Percentiles rank a stretch among this genome's conserved stretches.
These are phyloP conservation scores for Albophoma yamanashiensis DNA, from an alignment of 2,329 filamentous ascomycete species.

Conservation along the genomic window DNA sequence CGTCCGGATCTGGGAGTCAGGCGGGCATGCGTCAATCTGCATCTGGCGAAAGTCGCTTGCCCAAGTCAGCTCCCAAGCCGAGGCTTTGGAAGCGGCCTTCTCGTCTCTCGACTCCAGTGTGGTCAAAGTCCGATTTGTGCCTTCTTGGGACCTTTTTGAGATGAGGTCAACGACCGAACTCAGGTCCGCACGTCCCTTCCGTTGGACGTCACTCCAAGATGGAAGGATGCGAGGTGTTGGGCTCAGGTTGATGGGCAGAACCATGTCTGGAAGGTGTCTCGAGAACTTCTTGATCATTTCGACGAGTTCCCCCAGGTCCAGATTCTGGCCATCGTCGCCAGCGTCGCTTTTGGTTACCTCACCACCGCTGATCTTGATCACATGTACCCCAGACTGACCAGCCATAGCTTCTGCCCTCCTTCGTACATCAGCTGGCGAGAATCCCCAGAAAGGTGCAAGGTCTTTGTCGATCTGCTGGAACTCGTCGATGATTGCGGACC, in stretches of 20 bases:
- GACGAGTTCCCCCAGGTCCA: constrained; percentile 33
- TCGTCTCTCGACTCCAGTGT: not conserved
- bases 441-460: constrained; percentile 66
- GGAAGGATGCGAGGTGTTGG: constrained; percentile 23
- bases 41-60: constrained; percentile 25
- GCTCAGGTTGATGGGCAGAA: constrained; percentile 71
- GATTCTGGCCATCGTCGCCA: constrained; percentile 17
- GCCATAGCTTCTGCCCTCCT: constrained; percentile 36
- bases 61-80: constrained; percentile 1
- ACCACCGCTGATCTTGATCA: constrained; percentile 53
- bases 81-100: not conserved
- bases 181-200: constrained; percentile 9
- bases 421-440: constrained; percentile 58
- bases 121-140: constrained; percentile 1
- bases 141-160: constrained; percentile 12
- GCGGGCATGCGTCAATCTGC: constrained; percentile 46
- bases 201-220: constrained; percentile 47
- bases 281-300: constrained; percentile 64
- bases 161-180: constrained; percentile 17
- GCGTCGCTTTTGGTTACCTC: constrained; percentile 34
- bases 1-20: constrained; percentile 47
- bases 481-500: constrained; percentile 67
- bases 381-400: constrained; percentile 30
- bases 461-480: constrained; percentile 71
- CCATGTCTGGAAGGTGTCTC: constrained; percentile 68